Evolutionary conservation across 805 yeast genomes (phyloP).

Genomic region (Hanseniaspora pseudoguilliermondii): DNA sequence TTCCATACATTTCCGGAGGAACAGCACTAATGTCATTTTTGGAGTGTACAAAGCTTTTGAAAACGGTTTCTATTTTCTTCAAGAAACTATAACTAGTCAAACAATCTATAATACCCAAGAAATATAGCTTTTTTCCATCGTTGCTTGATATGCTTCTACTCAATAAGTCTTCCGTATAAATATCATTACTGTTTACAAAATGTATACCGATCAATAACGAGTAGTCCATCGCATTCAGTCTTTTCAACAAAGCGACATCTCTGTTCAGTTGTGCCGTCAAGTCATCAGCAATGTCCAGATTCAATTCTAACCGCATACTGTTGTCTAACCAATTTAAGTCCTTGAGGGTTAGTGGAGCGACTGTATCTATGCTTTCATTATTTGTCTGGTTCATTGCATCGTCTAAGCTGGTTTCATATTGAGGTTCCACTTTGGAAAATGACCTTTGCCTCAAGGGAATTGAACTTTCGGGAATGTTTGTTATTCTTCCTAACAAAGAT

Average conservation of each 20-base stretch:
- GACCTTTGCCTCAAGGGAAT: constrained; percentile 10
- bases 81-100: constrained; percentile 64
- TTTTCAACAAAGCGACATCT: constrained; percentile 62
- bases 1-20: constrained; percentile 84
- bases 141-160: constrained; percentile 13
- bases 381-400: constrained; percentile 15
- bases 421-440: constrained; percentile 17
- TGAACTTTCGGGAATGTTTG: constrained; percentile 22
- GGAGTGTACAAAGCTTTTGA: constrained; percentile 61
- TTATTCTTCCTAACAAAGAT: constrained; percentile 69
- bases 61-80: constrained; percentile 73
- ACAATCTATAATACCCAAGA: constrained; percentile 89
- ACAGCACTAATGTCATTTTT: constrained; percentile 69
- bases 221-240: constrained; percentile 87
- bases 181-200: constrained; percentile 35
- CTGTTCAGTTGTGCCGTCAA: constrained; percentile 58
- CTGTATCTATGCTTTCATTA: constrained; percentile 28
- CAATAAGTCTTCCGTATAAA: constrained; percentile 15
- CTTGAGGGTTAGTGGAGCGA: constrained; percentile 37
- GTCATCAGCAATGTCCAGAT: constrained; percentile 49
- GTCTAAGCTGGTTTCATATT: constrained; percentile 15
- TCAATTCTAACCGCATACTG: constrained; percentile 53
- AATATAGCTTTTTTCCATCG: constrained; percentile 49
- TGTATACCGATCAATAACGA: constrained; percentile 81
- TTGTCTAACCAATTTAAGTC: constrained; percentile 80